Evolutionary conservation across 2,329 filamentous ascomycete genomes (phyloP), one percentile per base, ranked within the genome.

Genomic region (Hymenoscyphus repandus): DNA sequence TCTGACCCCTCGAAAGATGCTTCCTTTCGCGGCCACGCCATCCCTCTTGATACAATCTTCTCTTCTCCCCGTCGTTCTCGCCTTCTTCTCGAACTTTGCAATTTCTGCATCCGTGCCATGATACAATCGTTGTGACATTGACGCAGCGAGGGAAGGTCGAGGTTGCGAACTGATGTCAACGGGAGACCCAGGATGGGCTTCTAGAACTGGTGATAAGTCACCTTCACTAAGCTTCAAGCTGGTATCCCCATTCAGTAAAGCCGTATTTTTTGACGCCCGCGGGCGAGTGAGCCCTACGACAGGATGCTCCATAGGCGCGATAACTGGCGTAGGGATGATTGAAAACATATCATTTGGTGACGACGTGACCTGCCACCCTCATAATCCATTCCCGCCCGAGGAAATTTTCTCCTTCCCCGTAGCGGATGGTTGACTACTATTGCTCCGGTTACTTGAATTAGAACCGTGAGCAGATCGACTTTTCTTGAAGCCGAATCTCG

Each of bases 401-500:
- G 64, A 64, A 49, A 61, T 66, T 7, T 61, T 50, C 31, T 74
- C 71, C 42, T 68, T 64, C 59, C 64, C 66, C 18, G 50, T 39
- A 18, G 45, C 62, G 58, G 37, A 65, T 51, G 51, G 74, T 68
- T 56, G 55, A 42, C 58, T 64, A 17, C 13, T 17, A 17, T 5
- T 17, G 17, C 72, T 70, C 11, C 46, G 46, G 36, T 62, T 61
- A 47, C 58, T 66, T 2, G 72, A 72, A 13, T 74, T 73, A n/a
- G 76, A 73, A 41, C 70, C 73, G 49, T 63, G 60, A 33, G 51
- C 71, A 66, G 70, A 72, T 41, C 74, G 73, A 53, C 66, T 70
- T 64, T 79, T 83, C 61, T 74, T 75, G 51, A 83, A 72, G 2
- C 81, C 80, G 3, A 85, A 67, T 58, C 80, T 83, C 6, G 77